Conservation (phyloP, 2,329 filamentous ascomycete genomes). For the Aureobasidium vineae region DNA sequence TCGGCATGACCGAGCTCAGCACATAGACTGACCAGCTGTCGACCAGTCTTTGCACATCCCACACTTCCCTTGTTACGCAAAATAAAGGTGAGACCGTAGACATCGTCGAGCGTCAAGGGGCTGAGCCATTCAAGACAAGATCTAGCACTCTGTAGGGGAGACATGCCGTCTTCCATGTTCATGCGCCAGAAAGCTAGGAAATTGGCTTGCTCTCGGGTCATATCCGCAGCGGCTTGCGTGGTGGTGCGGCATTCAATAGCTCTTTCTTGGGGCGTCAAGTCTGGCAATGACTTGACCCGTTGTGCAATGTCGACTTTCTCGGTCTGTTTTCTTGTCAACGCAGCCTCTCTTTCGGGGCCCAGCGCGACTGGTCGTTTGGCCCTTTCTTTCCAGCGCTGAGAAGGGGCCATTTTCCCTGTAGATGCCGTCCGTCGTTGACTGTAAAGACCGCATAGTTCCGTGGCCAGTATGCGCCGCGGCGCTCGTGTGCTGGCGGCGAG, state of each 20-base stretch:
- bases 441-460: not conserved
- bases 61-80: not conserved
- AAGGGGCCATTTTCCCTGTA: not conserved
- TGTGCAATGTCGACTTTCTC: not conserved
- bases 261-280: no score
- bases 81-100: slow-evolving; percentile 7
- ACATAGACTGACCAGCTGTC: not conserved
- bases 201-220: no score
- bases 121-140: not conserved
- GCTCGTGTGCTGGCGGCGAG: slow-evolving; percentile 1
- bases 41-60: slow-evolving; percentile 6
- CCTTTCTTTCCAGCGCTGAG: not conserved
- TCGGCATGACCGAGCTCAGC: slow-evolving; percentile 3
- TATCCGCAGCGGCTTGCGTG: not conserved
- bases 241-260: not conserved
- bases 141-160: no score
- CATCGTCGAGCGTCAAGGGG: not conserved
- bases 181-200: no score
- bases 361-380: not conserved
- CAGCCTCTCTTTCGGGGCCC: not conserved
- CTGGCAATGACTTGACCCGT: not conserved
- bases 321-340: not conserved
- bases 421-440: not conserved
- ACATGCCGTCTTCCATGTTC: no score
- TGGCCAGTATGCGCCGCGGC: slow-evolving; percentile 2